Base-by-base conservation (phyloP, 78 protist species). In the Isochrysis galbana region DNA sequence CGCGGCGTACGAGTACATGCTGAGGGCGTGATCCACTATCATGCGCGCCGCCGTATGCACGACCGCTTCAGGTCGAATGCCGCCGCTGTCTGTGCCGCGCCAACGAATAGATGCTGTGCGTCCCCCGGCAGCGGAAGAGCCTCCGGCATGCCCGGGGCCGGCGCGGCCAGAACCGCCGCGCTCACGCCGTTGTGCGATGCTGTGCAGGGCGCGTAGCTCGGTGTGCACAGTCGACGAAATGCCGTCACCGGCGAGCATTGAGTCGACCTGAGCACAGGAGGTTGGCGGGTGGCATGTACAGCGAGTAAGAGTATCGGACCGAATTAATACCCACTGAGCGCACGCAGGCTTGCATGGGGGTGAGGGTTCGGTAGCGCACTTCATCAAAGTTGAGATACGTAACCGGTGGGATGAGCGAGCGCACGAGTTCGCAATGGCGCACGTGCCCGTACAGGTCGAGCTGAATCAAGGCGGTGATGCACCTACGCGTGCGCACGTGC, bases 1-100 rank as follows among this genome's bases (percentile, higher is more conserved):
- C 74, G 74, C 74, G 38, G 74, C 74, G 74, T 67, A 67, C 11
- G 74, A 67, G 74, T 67, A 67, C 74, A 67, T 67, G 74, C 74
- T n/a, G 74, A 67, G 74, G 38, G 32, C 17, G 38, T 67, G 36
- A 11, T 67, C 74, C 38, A 67, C 74, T n/a, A 67, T 3, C 4
- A 10, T 10, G 74, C 74, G 74, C 5, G 74, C 74, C 36, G 74
- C 5, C 74, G 74, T 67, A n/a, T 26, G 74, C 36, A 67, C 36
- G 32, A 11, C 29, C 36, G 32, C 36, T n/a, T 67, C 74, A 23
- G 74, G 74, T n/a, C 32, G 17, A 23, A 67, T n/a, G 36, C 74
- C 32, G 36, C 17, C 74, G 32, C 74, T 67, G 36, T n/a, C 36
- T 26, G 38, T 2, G 74, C 74, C 36, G 32, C 11, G 38, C 36